Base-by-base conservation (phyloP, 257 asterid species). In the Parsonsia alboflavescens region DNA sequence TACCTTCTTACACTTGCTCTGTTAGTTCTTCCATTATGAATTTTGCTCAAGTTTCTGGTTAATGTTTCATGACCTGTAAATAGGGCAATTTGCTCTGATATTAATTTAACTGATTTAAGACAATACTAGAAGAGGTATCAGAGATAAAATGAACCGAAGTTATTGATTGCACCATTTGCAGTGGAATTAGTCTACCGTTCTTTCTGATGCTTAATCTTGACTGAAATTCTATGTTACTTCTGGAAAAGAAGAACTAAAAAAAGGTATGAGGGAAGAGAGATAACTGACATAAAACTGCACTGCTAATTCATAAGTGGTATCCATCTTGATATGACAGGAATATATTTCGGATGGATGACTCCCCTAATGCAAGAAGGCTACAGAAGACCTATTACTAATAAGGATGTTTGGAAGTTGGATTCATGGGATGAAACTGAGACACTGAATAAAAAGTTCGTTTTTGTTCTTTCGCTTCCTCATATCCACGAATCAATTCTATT, bases 371-470 rank as follows among this genome's bases (percentile, higher is more conserved):
- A 73, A 76, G 89, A 78, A 85, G 97, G 98, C 68, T 89, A 85
- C 75, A 86, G 70, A 82, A 85, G 82, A 77, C 98, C 96, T 79
- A 86, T 93, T 72, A 88, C 91, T 0, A 96, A 87, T 69, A 91
- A 87, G 83, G 96, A 91, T 76, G 89, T 91, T 24, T 93, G 98
- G 98, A 86, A 86, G 83, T 82, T 93, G 82, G 98, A 91, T 74
- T 74, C 93, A 0, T 91, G 98, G 98, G 98, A 93, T 86, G 88
- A 77, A 81, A 82, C 93, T 0, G 92, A 93, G 77, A 89, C 88
- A 73, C 75, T 93, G 80, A 85, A 81, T 78, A 73, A 53, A 82
- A 89, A 80, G 97, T 91, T 75, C 44, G 33, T 57, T 79, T 39
- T 52, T 10, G 5, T 41, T 1, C 4, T 59, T 78, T 69, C 77